Percentiles rank a stretch among this genome's conserved stretches.
Conservation (phyloP, 2,329 filamentous ascomycete species). For the Juglanconis oblonga region DNA sequence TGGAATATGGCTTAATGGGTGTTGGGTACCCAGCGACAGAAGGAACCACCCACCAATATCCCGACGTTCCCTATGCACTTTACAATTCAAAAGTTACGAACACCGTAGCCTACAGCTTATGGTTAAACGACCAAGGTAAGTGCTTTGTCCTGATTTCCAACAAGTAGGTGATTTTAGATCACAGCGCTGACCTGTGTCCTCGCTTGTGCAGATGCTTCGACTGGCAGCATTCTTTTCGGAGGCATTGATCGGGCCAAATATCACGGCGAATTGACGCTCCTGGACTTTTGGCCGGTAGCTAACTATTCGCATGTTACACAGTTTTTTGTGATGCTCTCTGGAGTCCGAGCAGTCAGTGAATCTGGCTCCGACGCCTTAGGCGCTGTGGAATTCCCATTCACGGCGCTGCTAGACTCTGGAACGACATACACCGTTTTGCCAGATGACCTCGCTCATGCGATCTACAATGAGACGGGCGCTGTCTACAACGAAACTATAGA, state of each 20-base stretch:
- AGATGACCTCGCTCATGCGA: background rate
- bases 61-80: background rate
- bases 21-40: background rate
- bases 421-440: background rate
- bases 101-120: background rate
- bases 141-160: background rate
- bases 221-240: conserved; percentile 5
- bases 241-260: conserved; percentile 6
- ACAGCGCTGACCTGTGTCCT: background rate
- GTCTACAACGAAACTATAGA: background rate
- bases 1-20: background rate
- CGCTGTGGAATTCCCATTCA: background rate
- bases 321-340: conserved; percentile 1
- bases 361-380: background rate
- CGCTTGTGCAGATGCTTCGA: background rate
- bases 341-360: background rate
- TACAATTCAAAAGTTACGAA: background rate
- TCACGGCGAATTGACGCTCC: background rate
- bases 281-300: background rate
- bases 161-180: too few relatives aligned
- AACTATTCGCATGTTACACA: background rate
- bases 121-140: conserved; percentile 1
- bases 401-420: conserved; percentile 5
- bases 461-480: background rate
- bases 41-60: background rate